Conservation (phyloP, 2,329 filamentous ascomycete species). For the Hypoxylon sp. region DNA sequence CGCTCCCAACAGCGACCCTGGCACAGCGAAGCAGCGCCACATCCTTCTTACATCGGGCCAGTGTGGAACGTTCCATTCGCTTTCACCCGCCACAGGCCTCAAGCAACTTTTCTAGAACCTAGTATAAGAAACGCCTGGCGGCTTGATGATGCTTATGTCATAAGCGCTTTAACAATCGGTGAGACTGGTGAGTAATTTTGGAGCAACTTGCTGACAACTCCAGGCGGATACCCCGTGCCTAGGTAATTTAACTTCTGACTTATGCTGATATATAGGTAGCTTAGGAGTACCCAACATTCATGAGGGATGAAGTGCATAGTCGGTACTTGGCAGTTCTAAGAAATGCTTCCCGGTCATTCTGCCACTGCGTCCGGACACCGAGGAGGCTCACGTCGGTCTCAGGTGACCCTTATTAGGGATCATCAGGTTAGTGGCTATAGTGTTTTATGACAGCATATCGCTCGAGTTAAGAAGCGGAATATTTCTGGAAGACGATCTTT, state of each 20-base stretch:
- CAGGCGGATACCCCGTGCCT: slow-evolving; percentile 9
- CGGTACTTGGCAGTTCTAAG: slow-evolving; percentile 45
- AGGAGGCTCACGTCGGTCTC: slow-evolving; percentile 48
- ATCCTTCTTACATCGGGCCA: slow-evolving; percentile 36
- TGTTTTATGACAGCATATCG: slow-evolving; percentile 2
- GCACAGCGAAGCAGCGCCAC: slow-evolving; percentile 39
- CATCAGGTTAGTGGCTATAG: slow-evolving; percentile 42
- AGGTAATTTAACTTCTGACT: slow-evolving; percentile 15
- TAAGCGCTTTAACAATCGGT: slow-evolving; percentile 39
- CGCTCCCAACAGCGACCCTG: slow-evolving; percentile 30
- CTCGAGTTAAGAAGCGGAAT: not conserved
- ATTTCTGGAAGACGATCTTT: not conserved
- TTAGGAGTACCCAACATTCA: slow-evolving; percentile 39
- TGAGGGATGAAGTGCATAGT: slow-evolving; percentile 45
- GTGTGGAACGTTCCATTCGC: slow-evolving; percentile 41
- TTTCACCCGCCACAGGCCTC: slow-evolving; percentile 40
- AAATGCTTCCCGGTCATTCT: slow-evolving; percentile 51
- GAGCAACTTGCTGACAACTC: slow-evolving; percentile 38
- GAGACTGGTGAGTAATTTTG: slow-evolving; percentile 43
- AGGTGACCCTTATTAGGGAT: slow-evolving; percentile 49
- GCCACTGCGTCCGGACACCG: slow-evolving; percentile 47
- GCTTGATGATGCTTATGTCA: slow-evolving; percentile 45
- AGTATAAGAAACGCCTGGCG: slow-evolving; percentile 29
- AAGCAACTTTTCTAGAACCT: slow-evolving; percentile 27
- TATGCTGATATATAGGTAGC: slow-evolving; percentile 38